Base-by-base conservation (phyloP, 345 rosid species). In the Arabidopsis suecica region DNA sequence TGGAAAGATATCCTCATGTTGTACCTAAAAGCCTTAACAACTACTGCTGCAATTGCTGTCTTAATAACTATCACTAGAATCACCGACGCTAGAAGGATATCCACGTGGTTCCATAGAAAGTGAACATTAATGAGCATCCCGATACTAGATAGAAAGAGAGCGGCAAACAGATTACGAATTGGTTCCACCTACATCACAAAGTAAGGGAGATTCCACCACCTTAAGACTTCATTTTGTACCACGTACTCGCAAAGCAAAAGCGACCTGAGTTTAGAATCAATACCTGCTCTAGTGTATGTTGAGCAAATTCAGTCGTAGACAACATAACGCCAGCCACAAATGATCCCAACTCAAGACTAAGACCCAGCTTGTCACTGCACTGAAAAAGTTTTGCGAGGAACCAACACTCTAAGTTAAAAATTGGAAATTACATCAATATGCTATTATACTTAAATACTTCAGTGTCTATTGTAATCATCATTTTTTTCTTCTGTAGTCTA, bases 321-420 rank as follows among this genome's bases (percentile, higher is more conserved):
- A 96, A 85, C 99, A 96, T 96, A 72, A 96, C 96, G 59, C 99
- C 99, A 74, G 99, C 99, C 77, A 96, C 82, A 70, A 96, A 96
- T 50, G 99, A 96, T 82, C 98, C 98, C 79, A 96, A 77, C 87
- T 96, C 99, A 62, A 96, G 99, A 85, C 99, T 96, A 67, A 93
- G 96, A 53, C 99, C 99, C 82, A 96, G 82, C 88, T 93, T 93
- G 86, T 96, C 99, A 73, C 98, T 96, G 95, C 99, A 89, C 99
- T 96, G 99, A 88, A 80, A 80, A 71, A 55, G 58, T 83, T 48
- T 71, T 64, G 47, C 77, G 80, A 72, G 71, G 80, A 79, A 59
- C 74, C 59, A 66, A 16, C 18, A 66, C 38, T 70, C 4, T 4
- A 45, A 55, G 71, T 62, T 38, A 61, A 45, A 51, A 76, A 36